Evolutionary conservation across 1,284 basidiomycete species (phyloP), one percentile per base, ranked within the genome.

Genomic region (Termitomyces sp.): DNA sequence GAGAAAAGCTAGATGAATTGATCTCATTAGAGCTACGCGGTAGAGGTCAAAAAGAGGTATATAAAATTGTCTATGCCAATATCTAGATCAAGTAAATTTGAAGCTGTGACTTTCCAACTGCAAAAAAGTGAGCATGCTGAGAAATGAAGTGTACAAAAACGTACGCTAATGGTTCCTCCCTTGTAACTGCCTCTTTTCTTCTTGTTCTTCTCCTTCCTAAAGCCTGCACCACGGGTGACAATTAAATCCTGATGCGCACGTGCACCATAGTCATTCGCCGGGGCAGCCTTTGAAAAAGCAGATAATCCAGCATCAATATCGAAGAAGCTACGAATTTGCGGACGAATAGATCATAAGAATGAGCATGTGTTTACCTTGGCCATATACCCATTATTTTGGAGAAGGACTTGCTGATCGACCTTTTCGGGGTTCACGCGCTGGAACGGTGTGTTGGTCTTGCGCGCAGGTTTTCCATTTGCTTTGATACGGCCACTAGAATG

Each of bases 151-250:
- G n/a, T n/a, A n/a, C n/a, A 33, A 38, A 12, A 53, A 74, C 83
- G 68, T 66, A 93, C 89, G 34, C 92, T 94, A 59, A 97, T 97
- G 64, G 93, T 90, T 34, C 94, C 94, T 17, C 94, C 94, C 48
- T 82, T 82, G 71, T 97, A 96, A 60, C 88, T 92, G 2, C 94
- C 96, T 63, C 90, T 79, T 76, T 99, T 98, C 77, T 98, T 98
- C 83, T 99, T 99, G 77, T 98, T 98, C 77, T 99, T 98, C 78
- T 98, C 96, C 73, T 98, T 99, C 53, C 94, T 83, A 78, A 99
- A 99, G 7, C 92, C 92, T 47, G 90, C 90, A 10, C 96, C 96
- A 5, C 93, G 83, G 2, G 96, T 98, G 21, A 95, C 90, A 61
- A 97, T 90, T 57, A 99, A 75, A 71, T 98, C 96, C 46, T 81